Evolutionary conservation across 2,329 filamentous ascomycete genomes (phyloP).

Genomic region (Xylariomycetidae sp.): DNA sequence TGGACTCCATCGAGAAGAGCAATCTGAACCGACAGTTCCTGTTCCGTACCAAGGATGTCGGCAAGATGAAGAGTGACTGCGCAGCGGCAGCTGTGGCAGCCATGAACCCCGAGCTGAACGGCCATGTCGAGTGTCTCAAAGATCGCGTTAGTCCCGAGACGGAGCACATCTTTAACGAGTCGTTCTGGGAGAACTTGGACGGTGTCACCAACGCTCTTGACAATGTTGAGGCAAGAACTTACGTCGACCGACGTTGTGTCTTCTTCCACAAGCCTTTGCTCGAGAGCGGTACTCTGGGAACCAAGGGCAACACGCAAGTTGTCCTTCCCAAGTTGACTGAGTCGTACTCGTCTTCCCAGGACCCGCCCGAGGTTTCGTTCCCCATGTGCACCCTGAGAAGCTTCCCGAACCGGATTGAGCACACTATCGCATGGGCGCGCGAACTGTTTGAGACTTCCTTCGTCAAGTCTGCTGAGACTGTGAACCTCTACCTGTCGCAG

Average conservation of each 20-base stretch:
- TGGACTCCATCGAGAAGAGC: conserved; percentile 98
- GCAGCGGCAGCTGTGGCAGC: conserved; percentile 82
- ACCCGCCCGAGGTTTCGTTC: conserved; percentile 97
- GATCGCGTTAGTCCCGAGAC: conserved; percentile 90
- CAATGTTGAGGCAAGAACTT: conserved; percentile 94
- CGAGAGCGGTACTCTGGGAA: conserved; percentile 96
- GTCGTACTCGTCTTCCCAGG: conserved; percentile 94
- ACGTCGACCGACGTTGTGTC: conserved; percentile 91
- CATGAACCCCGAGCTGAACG: conserved; percentile 91
- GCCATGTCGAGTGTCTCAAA: conserved; percentile 78
- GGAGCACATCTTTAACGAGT: conserved; percentile 88
- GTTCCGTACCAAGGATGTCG: conserved; percentile 89
- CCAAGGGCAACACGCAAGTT: conserved; percentile 97
- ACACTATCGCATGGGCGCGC: conserved; percentile 96
- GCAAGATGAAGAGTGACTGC: conserved; percentile 92
- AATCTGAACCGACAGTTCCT: conserved; percentile 97
- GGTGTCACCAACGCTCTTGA: conserved; percentile 95
- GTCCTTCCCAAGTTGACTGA: conserved; percentile 87
- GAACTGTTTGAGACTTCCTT: conserved; percentile 94
- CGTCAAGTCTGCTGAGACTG: conserved; percentile 86
- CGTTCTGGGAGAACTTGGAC: conserved; percentile 82
- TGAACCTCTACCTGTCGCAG: conserved; percentile 89
- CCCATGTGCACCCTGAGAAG: conserved; percentile 97
- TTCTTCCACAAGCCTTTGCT: conserved; percentile 97
- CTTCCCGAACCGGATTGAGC: conserved; percentile 97